phyloP scores from a whole-genome alignment of 2,329 filamentous ascomycete genomes.

The Epicoccum sorghinum region DNA sequence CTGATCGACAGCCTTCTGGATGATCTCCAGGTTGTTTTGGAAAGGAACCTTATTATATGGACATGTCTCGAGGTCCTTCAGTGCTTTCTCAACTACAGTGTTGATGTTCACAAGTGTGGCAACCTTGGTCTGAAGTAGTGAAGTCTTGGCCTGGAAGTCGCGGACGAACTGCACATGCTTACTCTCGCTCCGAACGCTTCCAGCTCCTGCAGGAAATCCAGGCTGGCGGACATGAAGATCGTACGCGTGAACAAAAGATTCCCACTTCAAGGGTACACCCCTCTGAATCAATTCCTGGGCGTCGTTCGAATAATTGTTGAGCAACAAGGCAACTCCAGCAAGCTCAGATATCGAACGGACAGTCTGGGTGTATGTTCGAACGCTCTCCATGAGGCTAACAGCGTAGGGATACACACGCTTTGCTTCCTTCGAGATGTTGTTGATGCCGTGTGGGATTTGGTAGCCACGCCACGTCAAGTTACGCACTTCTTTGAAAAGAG shows the following conservation, averaged over 20 bases:
- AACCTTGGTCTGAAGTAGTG: conserved; percentile 86
- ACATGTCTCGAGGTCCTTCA: conserved; percentile 83
- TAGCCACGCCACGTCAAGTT: conserved; percentile 96
- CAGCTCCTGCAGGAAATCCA: conserved; percentile 63
- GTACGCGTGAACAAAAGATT: conserved; percentile 96
- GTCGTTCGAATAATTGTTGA: conserved; percentile 91
- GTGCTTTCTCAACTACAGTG: conserved; percentile 77
- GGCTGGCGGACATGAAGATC: conserved; percentile 79
- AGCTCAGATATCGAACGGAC: conserved; percentile 82
- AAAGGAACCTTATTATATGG: conserved; percentile 82
- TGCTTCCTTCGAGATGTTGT: conserved; percentile 97
- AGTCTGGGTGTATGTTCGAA: conserved; percentile 90
- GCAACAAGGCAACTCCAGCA: conserved; percentile 83
- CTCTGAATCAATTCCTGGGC: conserved; percentile 83
- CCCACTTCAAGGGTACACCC: conserved; percentile 91
- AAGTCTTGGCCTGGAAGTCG: conserved; percentile 87
- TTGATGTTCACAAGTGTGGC: conserved; percentile 79
- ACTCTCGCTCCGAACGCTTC: conserved; percentile 71
- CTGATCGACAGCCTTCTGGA: conserved; percentile 93
- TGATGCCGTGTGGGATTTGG: conserved; percentile 90
- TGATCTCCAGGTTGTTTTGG: conserved; percentile 77
- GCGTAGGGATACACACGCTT: conserved; percentile 98
- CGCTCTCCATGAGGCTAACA: conserved; percentile 97
- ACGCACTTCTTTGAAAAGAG: conserved; percentile 96
- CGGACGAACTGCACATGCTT: conserved; percentile 97